These are phyloP conservation scores for Fusarium protoensiforme DNA, from an alignment of 2,329 filamentous ascomycete genomes.

Conservation along the genomic window DNA sequence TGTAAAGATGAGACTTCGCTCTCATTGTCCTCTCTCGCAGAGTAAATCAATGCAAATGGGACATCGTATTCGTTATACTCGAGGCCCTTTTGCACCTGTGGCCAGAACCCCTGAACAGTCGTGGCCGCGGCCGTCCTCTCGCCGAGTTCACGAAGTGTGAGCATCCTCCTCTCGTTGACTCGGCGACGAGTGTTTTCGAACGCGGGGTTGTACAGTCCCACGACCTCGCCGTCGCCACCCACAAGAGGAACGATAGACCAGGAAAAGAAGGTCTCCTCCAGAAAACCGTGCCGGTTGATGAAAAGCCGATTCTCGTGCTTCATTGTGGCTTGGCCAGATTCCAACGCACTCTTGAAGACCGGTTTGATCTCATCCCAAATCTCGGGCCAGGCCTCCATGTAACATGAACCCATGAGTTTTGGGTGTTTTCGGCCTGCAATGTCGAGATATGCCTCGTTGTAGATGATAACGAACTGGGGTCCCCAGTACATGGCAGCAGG, in stretches of 20 bases:
- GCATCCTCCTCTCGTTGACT: slow-evolving; percentile 82
- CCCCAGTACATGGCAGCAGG: slow-evolving; percentile 86
- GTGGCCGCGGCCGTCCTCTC: slow-evolving; percentile 79
- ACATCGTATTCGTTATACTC: slow-evolving; percentile 81
- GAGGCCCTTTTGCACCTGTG: slow-evolving; percentile 73
- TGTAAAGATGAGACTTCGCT: slow-evolving; percentile 79
- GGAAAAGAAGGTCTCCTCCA: slow-evolving; percentile 85
- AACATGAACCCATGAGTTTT: slow-evolving; percentile 77
- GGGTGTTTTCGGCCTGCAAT: slow-evolving; percentile 84
- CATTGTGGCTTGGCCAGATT: slow-evolving; percentile 82
- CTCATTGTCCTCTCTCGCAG: slow-evolving; percentile 75
- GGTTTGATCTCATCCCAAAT: slow-evolving; percentile 79
- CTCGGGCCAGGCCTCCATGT: slow-evolving; percentile 76
- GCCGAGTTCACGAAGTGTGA: slow-evolving; percentile 80
- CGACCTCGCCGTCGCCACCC: slow-evolving; percentile 77
- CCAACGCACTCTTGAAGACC: slow-evolving; percentile 73
- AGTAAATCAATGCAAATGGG: slow-evolving; percentile 82
- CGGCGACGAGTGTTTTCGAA: slow-evolving; percentile 85
- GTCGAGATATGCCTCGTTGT: slow-evolving; percentile 78
- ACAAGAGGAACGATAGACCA: slow-evolving; percentile 85
- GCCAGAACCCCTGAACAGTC: slow-evolving; percentile 80
- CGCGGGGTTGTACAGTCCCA: slow-evolving; percentile 81
- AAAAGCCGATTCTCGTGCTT: slow-evolving; percentile 85
- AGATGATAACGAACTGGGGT: slow-evolving; percentile 72
- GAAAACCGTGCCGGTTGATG: slow-evolving; percentile 73